phyloP scores from a whole-genome alignment of 768 basidiomycete genomes.

The Cystofilobasidium macerans region DNA sequence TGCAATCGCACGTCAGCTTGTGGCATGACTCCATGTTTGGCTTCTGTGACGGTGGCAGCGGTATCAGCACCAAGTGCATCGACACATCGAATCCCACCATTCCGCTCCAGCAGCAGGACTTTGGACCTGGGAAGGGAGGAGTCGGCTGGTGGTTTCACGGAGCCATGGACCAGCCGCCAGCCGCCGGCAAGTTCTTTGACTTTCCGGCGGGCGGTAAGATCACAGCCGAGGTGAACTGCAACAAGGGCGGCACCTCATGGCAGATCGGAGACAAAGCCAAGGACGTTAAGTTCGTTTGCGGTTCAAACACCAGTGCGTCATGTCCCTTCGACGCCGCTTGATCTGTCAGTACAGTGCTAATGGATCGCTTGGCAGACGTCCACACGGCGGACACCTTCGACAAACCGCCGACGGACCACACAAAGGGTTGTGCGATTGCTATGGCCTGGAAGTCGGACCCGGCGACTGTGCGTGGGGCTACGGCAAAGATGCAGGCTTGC shows the following conservation, averaged over 20 bases:
- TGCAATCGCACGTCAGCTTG: neutral
- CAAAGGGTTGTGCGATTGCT: neutral
- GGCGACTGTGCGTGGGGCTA: neutral
- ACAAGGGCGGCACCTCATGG: constrained; percentile 6
- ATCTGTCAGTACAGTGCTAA: neutral
- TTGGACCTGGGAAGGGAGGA: constrained; percentile 2
- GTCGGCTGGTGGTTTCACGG: constrained; percentile 9
- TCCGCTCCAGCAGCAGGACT: neutral
- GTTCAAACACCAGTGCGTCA: neutral
- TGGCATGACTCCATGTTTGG: constrained; percentile 7
- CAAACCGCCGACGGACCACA: neutral
- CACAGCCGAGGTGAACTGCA: constrained; percentile 2
- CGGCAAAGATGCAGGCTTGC: no score
- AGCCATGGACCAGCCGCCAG: constrained; percentile 8
- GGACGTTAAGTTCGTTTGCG: neutral
- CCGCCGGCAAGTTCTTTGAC: neutral
- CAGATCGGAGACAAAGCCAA: neutral
- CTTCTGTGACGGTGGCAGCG: constrained; percentile 9
- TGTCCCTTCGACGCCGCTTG: neutral
- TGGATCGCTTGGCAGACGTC: neutral
- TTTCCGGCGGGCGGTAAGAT: constrained; percentile 1
- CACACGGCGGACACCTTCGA: neutral
- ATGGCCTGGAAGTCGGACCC: constrained; percentile 1
- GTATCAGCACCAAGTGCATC: neutral
- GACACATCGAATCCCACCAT: neutral